Conservation (phyloP, 2,329 filamentous ascomycete species). For the Aureobasidium mangrovei region DNA sequence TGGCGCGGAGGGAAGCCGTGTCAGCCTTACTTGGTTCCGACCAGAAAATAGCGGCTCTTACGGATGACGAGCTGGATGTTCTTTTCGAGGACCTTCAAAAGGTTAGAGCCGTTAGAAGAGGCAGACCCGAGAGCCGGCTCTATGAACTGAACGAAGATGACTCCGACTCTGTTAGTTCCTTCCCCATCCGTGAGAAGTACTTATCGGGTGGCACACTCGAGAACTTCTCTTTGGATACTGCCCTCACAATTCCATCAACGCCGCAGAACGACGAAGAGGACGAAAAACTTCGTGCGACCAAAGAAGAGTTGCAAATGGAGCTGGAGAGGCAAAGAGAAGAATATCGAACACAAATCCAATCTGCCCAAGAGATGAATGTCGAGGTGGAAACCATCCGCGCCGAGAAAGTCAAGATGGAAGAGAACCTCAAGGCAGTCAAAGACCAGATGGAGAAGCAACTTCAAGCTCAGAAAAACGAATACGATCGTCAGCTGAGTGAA, state of each 20-base stretch:
- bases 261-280: constrained; percentile 73
- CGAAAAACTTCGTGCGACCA: constrained; percentile 62
- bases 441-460: constrained; percentile 84
- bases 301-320: constrained; percentile 75
- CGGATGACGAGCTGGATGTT: constrained; percentile 87
- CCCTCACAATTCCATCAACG: constrained; percentile 87
- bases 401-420: constrained; percentile 79
- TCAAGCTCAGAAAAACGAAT: constrained; percentile 71
- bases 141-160: constrained; percentile 55
- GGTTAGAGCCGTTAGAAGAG: constrained; percentile 75
- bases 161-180: constrained; percentile 79
- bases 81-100: constrained; percentile 91
- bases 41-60: constrained; percentile 81
- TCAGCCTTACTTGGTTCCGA: constrained; percentile 81
- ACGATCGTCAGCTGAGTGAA: constrained; percentile 74
- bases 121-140: constrained; percentile 47
- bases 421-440: constrained; percentile 67
- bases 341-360: constrained; percentile 68
- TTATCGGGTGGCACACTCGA: constrained; percentile 80
- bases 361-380: constrained; percentile 62
- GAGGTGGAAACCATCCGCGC: constrained; percentile 76
- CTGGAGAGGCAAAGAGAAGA: constrained; percentile 78
- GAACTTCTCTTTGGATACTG: constrained; percentile 91
- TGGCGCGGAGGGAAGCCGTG: constrained; percentile 87
- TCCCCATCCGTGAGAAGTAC: constrained; percentile 85